Evolutionary conservation across 257 asterid species (phyloP).

Genomic region (Marsdenia floribunda): DNA sequence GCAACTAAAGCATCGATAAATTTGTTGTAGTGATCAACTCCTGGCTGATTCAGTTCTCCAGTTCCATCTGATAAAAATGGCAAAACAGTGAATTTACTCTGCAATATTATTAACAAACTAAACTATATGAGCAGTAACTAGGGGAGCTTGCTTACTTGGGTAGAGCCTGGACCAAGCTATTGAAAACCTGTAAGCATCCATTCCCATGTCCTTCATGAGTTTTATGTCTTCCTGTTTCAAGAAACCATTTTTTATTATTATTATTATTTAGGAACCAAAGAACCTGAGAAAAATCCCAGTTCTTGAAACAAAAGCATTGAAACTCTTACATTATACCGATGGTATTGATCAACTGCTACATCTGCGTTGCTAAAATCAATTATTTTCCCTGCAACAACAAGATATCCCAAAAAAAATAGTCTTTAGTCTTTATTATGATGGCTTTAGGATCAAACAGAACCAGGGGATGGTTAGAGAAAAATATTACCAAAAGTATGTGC

Average conservation of each 20-base stretch:
- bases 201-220: slow-evolving; percentile 79
- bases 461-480: background rate
- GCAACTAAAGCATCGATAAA: slow-evolving; percentile 68
- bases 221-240: slow-evolving; percentile 60
- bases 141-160: slow-evolving; percentile 51
- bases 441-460: background rate
- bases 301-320: no score
- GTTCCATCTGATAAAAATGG: slow-evolving; percentile 53
- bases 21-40: slow-evolving; percentile 77
- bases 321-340: slow-evolving; percentile 47
- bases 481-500: slow-evolving; percentile 66
- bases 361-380: slow-evolving; percentile 74
- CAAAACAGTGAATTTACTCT: background rate
- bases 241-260: background rate
- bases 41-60: slow-evolving; percentile 70
- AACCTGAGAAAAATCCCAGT: no score
- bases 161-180: slow-evolving; percentile 88
- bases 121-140: background rate
- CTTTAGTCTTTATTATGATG: no score
- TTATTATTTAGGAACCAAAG: no score
- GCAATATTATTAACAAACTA: background rate
- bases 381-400: slow-evolving; percentile 50
- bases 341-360: slow-evolving; percentile 79
- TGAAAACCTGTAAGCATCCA: slow-evolving; percentile 92
- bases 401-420: background rate